Conservation (phyloP, 176 grass and related monocot species). For the Oryza officinalis region DNA sequence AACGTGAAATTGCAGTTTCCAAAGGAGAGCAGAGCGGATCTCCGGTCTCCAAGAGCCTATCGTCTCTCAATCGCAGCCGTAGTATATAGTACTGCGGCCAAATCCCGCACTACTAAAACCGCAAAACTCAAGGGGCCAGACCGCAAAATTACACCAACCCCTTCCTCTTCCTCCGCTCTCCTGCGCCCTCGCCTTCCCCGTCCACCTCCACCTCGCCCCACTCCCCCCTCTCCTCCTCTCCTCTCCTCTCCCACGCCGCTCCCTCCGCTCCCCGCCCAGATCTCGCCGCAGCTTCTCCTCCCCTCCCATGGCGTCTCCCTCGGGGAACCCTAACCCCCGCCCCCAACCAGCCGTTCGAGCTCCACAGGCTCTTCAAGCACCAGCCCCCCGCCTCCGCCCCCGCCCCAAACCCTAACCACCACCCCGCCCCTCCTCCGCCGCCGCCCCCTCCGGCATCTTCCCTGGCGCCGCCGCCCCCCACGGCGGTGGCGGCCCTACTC, state of each 20-base stretch:
- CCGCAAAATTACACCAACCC: not conserved
- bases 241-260: not conserved
- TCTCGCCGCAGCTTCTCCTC: not conserved
- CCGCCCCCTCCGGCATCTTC: conserved; percentile 37
- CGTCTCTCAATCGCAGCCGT: no score
- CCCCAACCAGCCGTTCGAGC: conserved; percentile 43
- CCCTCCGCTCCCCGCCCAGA: not conserved
- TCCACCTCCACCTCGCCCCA: not conserved
- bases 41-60: not conserved
- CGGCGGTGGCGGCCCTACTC: conserved; percentile 45
- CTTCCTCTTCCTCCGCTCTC: not conserved
- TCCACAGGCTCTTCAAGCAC: conserved; percentile 50
- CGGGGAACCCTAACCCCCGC: conserved; percentile 58
- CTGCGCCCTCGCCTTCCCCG: not conserved
- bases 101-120: not conserved
- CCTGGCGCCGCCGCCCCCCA: conserved; percentile 1
- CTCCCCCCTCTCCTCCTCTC: conserved; percentile 12
- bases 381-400: no score
- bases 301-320: conserved; percentile 64
- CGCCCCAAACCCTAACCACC: conserved; percentile 44
- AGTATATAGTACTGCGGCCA: no score
- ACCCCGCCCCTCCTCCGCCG: conserved; percentile 27
- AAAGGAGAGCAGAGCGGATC: no score
- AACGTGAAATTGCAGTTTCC: no score
- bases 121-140: not conserved